Base-by-base conservation (phyloP, 257 asterid genomes). In the Solanum appendiculatum region DNA sequence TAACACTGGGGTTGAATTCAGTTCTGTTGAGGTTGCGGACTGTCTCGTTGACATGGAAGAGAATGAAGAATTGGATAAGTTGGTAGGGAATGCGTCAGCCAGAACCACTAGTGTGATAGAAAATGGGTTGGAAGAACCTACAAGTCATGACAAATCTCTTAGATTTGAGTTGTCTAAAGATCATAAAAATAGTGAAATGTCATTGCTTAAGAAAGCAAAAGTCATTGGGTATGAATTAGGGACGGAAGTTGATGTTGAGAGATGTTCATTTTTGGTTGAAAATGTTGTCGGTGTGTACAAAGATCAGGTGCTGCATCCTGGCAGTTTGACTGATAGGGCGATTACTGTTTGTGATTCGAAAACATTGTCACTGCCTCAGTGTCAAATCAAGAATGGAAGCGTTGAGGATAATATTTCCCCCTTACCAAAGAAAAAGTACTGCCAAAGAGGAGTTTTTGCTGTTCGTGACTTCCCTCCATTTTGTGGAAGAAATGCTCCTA, bases 381-480 rank as follows among this genome's bases (percentile, higher is more conserved):
- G 29, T 64, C 66, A 58, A 69, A 42, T 77, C n/a, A 77, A 40
- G 83, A 39, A 63, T 31, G 31, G 58, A 40, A 44, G 85, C 48
- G 86, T 85, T 82, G 78, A 66, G 81, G 90, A 89, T 27, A 86
- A 64, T 66, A 85, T 80, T 89, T 78, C 88, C 64, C 46, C 80
- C 37, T 88, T 89, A 90, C 90, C 88, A 40, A 93, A 90, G 90
- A 93, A 92, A 64, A 96, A 92, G 83, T 91, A 91, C 89, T 81
- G 88, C 48, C 82, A 81, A 63, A 92, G 98, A 93, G 93, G 94
- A 92, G 93, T 93, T 56, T 95, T 94, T 78, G 98, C 98, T 74
- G 87, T 86, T 80, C 98, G 97, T 73, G 92, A 93, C 90, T 95
- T 94, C 89, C 99, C 99, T 86, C 98, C 93, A 40, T 39, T 82